Percentiles rank a stretch among this genome's conserved stretches.
Conservation (phyloP, 305 asterid genomes). For the Solanum hybrid region DNA sequence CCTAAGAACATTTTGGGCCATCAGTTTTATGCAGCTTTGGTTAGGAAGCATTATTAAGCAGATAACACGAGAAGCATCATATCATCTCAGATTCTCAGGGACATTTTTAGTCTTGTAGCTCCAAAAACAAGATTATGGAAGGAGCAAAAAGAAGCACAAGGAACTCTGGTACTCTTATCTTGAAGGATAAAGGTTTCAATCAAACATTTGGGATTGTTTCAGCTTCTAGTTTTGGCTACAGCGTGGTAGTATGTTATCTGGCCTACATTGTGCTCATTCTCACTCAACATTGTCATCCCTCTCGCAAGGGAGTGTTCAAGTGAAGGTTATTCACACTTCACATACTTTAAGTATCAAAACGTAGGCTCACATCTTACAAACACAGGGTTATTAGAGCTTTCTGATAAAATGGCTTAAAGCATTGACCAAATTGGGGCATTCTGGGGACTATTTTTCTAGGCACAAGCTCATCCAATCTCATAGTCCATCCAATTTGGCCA, state of each 20-base stretch:
- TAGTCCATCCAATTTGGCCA: background rate
- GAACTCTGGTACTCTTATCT: background rate
- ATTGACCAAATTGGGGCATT: background rate
- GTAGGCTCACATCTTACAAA: background rate
- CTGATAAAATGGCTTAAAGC: background rate
- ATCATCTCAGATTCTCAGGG: background rate
- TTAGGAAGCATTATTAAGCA: background rate
- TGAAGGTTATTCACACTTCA: background rate
- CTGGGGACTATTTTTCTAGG: background rate
- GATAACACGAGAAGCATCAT: background rate
- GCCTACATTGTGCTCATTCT: background rate
- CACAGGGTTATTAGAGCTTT: background rate
- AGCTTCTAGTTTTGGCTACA: background rate
- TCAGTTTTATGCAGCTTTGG: background rate
- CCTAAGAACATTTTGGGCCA: conserved; percentile 17
- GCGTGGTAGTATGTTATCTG: background rate
- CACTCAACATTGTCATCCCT: background rate
- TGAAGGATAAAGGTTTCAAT: background rate
- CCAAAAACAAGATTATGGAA: background rate
- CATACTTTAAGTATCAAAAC: background rate
- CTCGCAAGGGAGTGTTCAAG: background rate
- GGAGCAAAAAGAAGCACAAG: background rate
- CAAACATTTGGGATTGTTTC: background rate
- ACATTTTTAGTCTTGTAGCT: background rate
- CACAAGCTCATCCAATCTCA: background rate